A percentile compares a stretch with the other conserved stretches of the same genome.
Conservation (phyloP, 352 stramenopile species). For the Pythium rhizo-oryzae region DNA sequence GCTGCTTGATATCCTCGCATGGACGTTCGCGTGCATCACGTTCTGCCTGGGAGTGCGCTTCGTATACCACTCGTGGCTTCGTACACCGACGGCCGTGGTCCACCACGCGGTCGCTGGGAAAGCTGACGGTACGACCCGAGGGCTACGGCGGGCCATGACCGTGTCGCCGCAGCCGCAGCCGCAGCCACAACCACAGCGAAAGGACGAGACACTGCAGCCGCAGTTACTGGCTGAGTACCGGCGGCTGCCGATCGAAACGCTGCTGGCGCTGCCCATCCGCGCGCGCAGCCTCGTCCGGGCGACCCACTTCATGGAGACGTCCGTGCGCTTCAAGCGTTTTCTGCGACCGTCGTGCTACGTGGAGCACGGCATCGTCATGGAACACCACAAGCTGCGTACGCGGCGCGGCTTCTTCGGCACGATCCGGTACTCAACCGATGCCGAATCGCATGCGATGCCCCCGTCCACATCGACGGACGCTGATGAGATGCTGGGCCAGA, state of each 20-base stretch:
- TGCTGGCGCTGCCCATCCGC: conserved; percentile 28
- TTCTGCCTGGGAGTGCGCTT: background rate
- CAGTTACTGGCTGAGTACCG: conserved; percentile 1
- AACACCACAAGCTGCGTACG: conserved; percentile 21
- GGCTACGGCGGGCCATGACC: background rate
- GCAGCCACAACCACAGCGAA: too few relatives aligned
- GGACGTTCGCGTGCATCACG: conserved; percentile 8
- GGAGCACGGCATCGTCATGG: conserved; percentile 32
- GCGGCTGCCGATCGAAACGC: conserved; percentile 25
- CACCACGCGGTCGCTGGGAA: background rate
- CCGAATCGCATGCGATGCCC: conserved; percentile 20
- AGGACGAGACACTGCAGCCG: too few relatives aligned
- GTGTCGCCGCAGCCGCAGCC: background rate
- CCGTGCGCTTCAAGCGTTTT: conserved; percentile 1
- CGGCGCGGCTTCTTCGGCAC: conserved; percentile 26
- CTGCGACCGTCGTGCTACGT: conserved; percentile 21
- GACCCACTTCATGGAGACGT: conserved; percentile 21
- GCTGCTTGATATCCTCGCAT: conserved; percentile 3
- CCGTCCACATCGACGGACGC: background rate
- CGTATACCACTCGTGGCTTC: background rate
- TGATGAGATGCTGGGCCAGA: background rate
- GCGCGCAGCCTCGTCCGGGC: conserved; percentile 24
- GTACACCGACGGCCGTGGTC: background rate
- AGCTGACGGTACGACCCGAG: background rate
- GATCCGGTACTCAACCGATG: conserved; percentile 22